Base-by-base conservation (phyloP, 2,329 filamentous ascomycete species). In the Colletotrichum sp. region DNA sequence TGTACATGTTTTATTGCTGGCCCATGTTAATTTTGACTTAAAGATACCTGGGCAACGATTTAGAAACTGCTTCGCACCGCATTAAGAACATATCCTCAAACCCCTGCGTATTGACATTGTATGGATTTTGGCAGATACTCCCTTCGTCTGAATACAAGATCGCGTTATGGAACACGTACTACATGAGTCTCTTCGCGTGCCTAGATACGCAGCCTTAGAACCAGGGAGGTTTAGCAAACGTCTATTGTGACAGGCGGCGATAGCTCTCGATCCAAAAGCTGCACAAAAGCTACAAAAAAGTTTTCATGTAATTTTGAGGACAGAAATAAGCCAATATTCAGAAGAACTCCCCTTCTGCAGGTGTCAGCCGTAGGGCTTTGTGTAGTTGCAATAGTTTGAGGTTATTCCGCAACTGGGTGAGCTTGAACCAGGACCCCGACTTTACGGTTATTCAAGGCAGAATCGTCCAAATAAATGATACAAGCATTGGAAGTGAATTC, bases 11-110 rank as follows among this genome's bases (percentile, higher is more conserved):
- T 6, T 12, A 21, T 24, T 10, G 6, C 16, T 43, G 8, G 16
- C 2, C 9, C 18, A n/a, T 10, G 5, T 3, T 24, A 52, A 1
- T 2, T 8, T 21, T 52, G 1, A 52, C n/a, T 13, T 8, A 24
- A 24, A 21, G n/a, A 21, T 8, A 12, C 6, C 2, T 24, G 2
- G n/a, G 43, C n/a, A 52, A 21, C n/a, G n/a, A 3, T 2, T 21
- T 1, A 3, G n/a, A 8, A 21, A 13, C 6, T 24, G 43, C 43
- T 21, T 5, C n/a, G 43, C 43, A 21, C 3, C 10, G 2, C 10
- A 21, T 52, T 21, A 4, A 13, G 12, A 52, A 21, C 12, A 8
- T 13, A 52, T 52, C 6, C n/a, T 21, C 10, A 21, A 6, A 21
- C 10, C 43, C 43, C 6, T 52, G n/a, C 4, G 43, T 24, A 4